Conservation (phyloP, 2,329 filamentous ascomycete genomes). For the Lasiodiplodia sp. region DNA sequence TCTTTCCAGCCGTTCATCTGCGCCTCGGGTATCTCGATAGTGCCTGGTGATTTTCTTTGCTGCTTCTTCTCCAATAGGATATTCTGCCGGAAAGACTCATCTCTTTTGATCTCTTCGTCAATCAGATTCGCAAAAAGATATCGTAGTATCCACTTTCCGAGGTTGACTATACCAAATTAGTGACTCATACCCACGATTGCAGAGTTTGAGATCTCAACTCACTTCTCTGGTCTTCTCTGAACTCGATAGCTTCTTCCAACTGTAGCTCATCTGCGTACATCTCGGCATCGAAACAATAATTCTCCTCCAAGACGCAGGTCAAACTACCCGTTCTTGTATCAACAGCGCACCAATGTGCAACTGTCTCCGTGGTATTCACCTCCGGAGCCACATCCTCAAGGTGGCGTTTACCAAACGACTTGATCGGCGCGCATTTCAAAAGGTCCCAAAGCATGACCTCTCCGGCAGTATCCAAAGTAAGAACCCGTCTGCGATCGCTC, state of each 20-base stretch:
- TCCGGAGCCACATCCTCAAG: conserved; percentile 89
- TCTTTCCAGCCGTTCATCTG: conserved; percentile 56
- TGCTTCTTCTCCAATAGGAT: conserved; percentile 71
- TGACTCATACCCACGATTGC: neutral
- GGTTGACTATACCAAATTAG: conserved; percentile 71
- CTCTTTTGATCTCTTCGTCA: conserved; percentile 86
- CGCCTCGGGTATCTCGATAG: conserved; percentile 63
- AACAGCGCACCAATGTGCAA: conserved; percentile 95
- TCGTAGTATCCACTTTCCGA: conserved; percentile 94
- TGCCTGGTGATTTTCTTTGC: conserved; percentile 65
- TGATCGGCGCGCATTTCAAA: conserved; percentile 83
- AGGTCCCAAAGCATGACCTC: conserved; percentile 97
- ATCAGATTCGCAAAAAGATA: conserved; percentile 91
- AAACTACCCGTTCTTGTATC: conserved; percentile 92
- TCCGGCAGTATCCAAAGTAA: conserved; percentile 93
- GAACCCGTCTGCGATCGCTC: conserved; percentile 85
- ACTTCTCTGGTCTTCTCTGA: conserved; percentile 94
- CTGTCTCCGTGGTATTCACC: conserved; percentile 86
- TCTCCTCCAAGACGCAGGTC: conserved; percentile 89
- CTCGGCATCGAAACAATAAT: conserved; percentile 96
- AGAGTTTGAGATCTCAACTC: conserved; percentile 44
- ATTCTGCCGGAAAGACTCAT: conserved; percentile 74
- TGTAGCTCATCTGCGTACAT: conserved; percentile 92
- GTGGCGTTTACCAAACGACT: conserved; percentile 93
- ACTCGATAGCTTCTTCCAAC: conserved; percentile 76